Base-by-base conservation (phyloP, 2,329 filamentous ascomycete genomes). In the Verticillium albo-atrum region DNA sequence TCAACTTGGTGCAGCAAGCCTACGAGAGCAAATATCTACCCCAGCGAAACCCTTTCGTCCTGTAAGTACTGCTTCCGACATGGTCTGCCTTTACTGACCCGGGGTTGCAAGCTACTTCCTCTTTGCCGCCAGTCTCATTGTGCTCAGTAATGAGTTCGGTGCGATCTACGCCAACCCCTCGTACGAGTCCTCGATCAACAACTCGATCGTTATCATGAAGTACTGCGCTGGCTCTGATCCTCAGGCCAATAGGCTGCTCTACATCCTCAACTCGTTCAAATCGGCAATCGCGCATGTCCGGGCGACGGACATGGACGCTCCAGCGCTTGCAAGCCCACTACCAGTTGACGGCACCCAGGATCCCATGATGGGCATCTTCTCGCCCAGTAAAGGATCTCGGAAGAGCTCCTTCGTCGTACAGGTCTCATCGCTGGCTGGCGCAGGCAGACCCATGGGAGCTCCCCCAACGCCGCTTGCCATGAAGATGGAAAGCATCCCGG, bases 131-230 rank as follows among this genome's bases (percentile, higher is more conserved):
- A 75, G 78, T 0, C 73, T 87, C 2, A 75, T 86, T 32, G 73
- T 85, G 3, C 69, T 85, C 52, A 82, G 81, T 64, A 86, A 86
- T 65, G 81, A 84, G 60, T 84, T 85, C 65, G 79, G 77, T 3
- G 74, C 70, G 1, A 70, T 86, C 20, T 82, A 80, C 64, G 68
- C 73, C 30, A 79, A 80, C 23, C 68, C 74, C 0, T 71, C 71
- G 6, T 80, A 79, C 32, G 68, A 66, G 1, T 65, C 65, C n/a
- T 74, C 73, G 1, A 75, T 81, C 50, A 62, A 65, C 0, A 74
- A 77, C 34, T 76, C 79, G 7, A 75, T 83, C n/a, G 65, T 69
- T 2, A 78, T 85, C 51, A 74, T 85, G 68, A 68, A 71, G 3
- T 80, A 80, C 64, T 83, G 80, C 64, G 75, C 79, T 7, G 66